Base-by-base conservation (phyloP, 75 land plant genomes). In the Gnetum montanum region DNA sequence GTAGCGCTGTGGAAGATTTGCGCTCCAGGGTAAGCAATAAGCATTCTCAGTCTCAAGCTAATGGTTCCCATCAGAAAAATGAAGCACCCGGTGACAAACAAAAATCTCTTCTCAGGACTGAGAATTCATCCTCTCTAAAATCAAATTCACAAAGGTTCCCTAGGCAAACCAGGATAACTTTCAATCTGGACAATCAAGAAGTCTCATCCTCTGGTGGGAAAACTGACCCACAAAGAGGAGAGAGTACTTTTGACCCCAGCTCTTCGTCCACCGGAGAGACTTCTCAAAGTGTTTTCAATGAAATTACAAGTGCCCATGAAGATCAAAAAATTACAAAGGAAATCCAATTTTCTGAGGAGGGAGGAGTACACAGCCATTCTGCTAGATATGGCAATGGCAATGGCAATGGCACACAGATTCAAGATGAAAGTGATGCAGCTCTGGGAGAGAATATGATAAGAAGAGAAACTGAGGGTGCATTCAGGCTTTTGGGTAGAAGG, bases 401-500 rank as follows among this genome's bases (percentile, higher is more conserved):
- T n/a, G n/a, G n/a, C n/a, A n/a, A n/a, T n/a, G n/a, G n/a, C n/a
- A n/a, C n/a, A n/a, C n/a, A n/a, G n/a, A n/a, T n/a, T n/a, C n/a
- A n/a, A n/a, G n/a, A n/a, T n/a, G n/a, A n/a, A n/a, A n/a, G n/a
- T n/a, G 50, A 26, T 8, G 27, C 12, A 16, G 1, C 25, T 1
- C 6, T 20, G 16, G 13, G 77, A 49, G 81, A 84, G 34, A 77
- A 63, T 47, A 70, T 68, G 11, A 81, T 81, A 55, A 69, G 84
- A 34, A 60, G 84, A 33, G 85, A 82, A 53, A 82, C 82, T 26
- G 85, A 81, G 58, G 81, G 81, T 16, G 84, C 73, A 28, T 76
- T 73, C 46, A 69, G 84, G 37, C 43, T 80, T 49, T 38, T 73
- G 68, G 59, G 72, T 31, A 44, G 73, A 54, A 72, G 65, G 34